Evolutionary conservation across 306 rosid species (phyloP), one percentile per base, ranked within the genome.

Genomic region (Lupinus albus): DNA sequence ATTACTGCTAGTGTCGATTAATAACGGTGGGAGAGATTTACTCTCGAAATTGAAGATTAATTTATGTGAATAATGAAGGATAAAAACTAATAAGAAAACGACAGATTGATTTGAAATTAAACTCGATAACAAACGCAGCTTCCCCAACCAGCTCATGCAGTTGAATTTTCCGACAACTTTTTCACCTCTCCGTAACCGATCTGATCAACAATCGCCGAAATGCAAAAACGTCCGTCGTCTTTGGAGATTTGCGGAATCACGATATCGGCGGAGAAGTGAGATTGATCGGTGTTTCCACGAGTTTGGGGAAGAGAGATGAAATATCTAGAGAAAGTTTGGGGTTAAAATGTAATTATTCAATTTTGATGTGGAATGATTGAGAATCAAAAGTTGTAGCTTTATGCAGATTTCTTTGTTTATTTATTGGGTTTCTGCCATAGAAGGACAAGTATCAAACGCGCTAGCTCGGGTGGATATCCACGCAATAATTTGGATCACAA

Each of bases 121-220:
- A 81, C 85, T 84, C 75, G 80, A 79, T 76, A 76, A 78, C 68
- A 84, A 85, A 83, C 91, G 89, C 70, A 82, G 89, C 70, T 87
- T 88, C 85, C 96, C 89, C 42, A 80, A 90, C 89, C 99, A 90
- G 97, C 84, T 94, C 99, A 90, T 94, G 86, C 99, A 83, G 63
- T 84, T 92, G 63, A 66, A n/a, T 64, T 79, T 76, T 67, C 50
- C 59, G 48, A 38, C 46, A 46, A 45, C 52, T 61, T 25, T 61
- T 25, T 13, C 50, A 55, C 70, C 35, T 13, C 63, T 11, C 63
- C n/a, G 57, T 6, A 51, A 55, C 36, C 65, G 69, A 60, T 65
- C 58, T 52, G 78, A 76, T 71, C 70, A 45, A 60, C 33, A 64
- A 66, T 52, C 56, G 30, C 50, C 21, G 12, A 41, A 49, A 33